These are phyloP conservation scores for Colletotrichum brevisporum DNA, from an alignment of 2,329 filamentous ascomycete genomes.

Conservation along the genomic window DNA sequence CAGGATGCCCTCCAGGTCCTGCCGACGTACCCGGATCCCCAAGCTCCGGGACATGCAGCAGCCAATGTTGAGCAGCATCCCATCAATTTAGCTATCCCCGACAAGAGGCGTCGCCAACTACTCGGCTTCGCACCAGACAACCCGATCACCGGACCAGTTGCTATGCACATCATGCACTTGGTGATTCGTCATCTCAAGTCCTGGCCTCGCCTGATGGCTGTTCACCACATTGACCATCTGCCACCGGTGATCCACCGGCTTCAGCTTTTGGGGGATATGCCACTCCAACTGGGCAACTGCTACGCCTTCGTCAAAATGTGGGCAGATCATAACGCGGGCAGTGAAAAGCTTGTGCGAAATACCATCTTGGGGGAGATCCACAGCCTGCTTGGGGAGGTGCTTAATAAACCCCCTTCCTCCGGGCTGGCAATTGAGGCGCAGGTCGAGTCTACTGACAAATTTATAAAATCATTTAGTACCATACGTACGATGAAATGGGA, in stretches of 20 bases:
- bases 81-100: neutral
- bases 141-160: neutral
- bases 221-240: constrained; percentile 19
- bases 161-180: constrained; percentile 37
- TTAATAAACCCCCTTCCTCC: neutral
- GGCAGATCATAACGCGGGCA: constrained; percentile 13
- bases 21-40: neutral
- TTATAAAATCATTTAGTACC: constrained; percentile 9
- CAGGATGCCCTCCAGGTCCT: no score
- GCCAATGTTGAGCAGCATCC: neutral
- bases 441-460: neutral
- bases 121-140: neutral
- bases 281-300: constrained; percentile 32
- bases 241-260: constrained; percentile 41
- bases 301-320: constrained; percentile 38
- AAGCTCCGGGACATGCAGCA: neutral
- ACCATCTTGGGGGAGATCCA: constrained; percentile 32
- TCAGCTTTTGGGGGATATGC: constrained; percentile 27
- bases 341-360: constrained; percentile 13
- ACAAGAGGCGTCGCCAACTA: neutral
- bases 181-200: constrained; percentile 36
- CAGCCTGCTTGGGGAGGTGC: constrained; percentile 28
- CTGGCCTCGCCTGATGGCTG: constrained; percentile 40
- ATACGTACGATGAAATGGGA: constrained; percentile 10
- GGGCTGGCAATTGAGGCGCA: no score